Base-by-base conservation (phyloP, 345 rosid genomes). In the Durio zibethinus region DNA sequence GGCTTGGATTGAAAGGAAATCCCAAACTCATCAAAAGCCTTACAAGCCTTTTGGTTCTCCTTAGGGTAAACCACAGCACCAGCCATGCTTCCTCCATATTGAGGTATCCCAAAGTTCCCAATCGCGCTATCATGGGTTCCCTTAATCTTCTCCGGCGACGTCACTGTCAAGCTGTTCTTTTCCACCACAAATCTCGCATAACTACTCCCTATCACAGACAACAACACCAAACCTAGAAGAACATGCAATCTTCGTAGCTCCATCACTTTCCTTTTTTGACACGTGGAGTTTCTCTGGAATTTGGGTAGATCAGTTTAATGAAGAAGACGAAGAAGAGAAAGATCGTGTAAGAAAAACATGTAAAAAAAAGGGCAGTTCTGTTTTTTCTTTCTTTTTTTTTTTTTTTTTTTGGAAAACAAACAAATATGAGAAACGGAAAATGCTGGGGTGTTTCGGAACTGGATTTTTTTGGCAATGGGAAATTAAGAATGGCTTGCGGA, bases 41-140 rank as follows among this genome's bases (percentile, higher is more conserved):
- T 88, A 48, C 99, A 96, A 9, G 91, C 97, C 80, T 93, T 91
- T 81, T 47, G 86, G 79, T 96, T 93, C 69, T 90, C 88, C 66
- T 86, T 90, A 0, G 94, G 97, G 73, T 92, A 96, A 73, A 81
- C 64, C 62, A 92, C 97, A 20, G 88, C 79, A 0, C 98, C 99
- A 0, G 97, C 98, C 98, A 96, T 90, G 84, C 97, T 93, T n/a
- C 99, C 99, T 12, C 99, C 99, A 84, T 96, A 96, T 80, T 96
- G 93, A 33, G 99, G 99, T 54, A 96, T 92, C 87, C 99, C 99
- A 25, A 96, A 96, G 88, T 96, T 96, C 1, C 98, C 99, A 69
- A 96, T 96, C 15, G 98, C 99, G 84, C 93, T 91, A 69, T 96
- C 97, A 70, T 93, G 87, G 7, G 83, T 88, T 7, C 97, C 99